Evolutionary conservation across 441 rosid genomes (phyloP), one percentile per base, ranked within the genome.

Genomic region (Populus hybrid): DNA sequence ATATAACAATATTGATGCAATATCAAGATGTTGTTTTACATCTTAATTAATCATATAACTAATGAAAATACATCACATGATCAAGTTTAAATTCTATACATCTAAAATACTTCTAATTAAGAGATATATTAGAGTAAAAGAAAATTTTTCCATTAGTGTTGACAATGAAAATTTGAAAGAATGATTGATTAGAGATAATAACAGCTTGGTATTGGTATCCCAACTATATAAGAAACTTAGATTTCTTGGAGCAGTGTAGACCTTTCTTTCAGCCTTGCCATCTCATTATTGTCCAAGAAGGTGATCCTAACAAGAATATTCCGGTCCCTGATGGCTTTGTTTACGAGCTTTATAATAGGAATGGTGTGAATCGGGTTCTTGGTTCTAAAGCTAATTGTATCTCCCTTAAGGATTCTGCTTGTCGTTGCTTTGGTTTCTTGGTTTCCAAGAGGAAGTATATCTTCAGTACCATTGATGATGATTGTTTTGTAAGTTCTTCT

Each of bases 201-300:
- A 24, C 26, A 24, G 61, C 82, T 84, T 12, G 86, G 81, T 70
- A 81, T 84, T 3, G 84, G 78, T 9, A 84, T 81, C 71, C 87
- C 84, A 12, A 84, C 87, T 38, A 82, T 82, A 33, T 28, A 28
- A 74, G 87, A 26, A 82, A 82, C 83, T 79, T 84, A 23, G 87
- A 84, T 36, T 84, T 84, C 80, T 74, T 84, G 77, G 87, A 79
- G 81, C 79, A 77, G 84, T 84, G 87, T 84, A 75, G 84, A 67
- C 84, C 83, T 6, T 24, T 24, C 26, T 24, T 24, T 24, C 26
- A 24, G 26, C 26, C 26, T 24, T 24, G 26, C 26, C 26, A 24
- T 24, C 26, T 24, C 26, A 24, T 84, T 81, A 79, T 84, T 24
- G 83, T 84, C 29, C 83, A 84, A 69, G 84, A 84, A 9, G 87